Conservation (phyloP, 164 flowering plant genomes). For the Dillenia suffruticosa region DNA sequence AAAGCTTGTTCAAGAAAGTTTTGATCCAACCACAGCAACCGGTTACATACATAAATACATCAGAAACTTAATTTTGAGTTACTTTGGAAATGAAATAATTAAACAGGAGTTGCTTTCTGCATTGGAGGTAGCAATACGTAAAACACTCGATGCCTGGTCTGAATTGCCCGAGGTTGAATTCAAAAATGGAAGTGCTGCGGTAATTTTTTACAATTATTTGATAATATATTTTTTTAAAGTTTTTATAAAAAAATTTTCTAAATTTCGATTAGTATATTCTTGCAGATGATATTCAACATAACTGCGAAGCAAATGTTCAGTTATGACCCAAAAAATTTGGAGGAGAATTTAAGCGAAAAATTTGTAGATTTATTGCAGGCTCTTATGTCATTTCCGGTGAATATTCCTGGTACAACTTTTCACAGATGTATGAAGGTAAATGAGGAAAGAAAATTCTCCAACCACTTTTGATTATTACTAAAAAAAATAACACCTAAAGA, state of each 20-base stretch:
- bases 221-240: neutral
- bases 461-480: neutral
- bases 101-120: constrained; percentile 13
- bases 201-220: neutral
- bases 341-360: constrained; percentile 15
- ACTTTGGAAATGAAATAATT: constrained; percentile 20
- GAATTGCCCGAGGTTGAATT: constrained; percentile 13
- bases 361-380: constrained; percentile 14
- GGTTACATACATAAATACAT: constrained; percentile 15
- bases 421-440: constrained; percentile 24
- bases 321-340: constrained; percentile 16
- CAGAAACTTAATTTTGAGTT: constrained; percentile 14
- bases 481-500: too few species aligned
- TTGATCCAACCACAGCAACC: constrained; percentile 5
- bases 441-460: neutral
- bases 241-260: neutral
- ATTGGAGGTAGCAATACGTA: constrained; percentile 8
- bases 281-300: constrained; percentile 24
- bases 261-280: neutral
- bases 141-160: constrained; percentile 12
- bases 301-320: constrained; percentile 18
- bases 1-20: constrained; percentile 8
- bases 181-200: constrained; percentile 9
- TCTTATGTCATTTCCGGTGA: constrained; percentile 23
- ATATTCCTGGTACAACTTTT: constrained; percentile 32